phyloP scores from a whole-genome alignment of 768 basidiomycete genomes.

The Holtermannia corniformis region DNA sequence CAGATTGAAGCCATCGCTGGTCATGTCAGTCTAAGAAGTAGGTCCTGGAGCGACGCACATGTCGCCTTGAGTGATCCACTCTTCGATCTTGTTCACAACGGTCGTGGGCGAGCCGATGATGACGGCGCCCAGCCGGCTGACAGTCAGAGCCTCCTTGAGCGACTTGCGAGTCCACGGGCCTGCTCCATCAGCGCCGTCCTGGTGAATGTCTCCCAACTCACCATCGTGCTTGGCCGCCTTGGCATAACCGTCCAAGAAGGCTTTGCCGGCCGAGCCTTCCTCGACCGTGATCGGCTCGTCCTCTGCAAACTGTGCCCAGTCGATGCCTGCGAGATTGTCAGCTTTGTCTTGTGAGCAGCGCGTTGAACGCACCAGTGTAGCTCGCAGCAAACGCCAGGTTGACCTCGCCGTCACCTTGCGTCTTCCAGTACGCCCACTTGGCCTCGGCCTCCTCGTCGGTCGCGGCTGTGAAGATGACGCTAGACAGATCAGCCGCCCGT shows the following conservation, averaged over 20 bases:
- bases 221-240: neutral
- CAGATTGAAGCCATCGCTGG: neutral
- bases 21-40: neutral
- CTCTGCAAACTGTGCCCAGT: neutral
- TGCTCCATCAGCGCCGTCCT: no score
- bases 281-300: neutral
- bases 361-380: neutral
- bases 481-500: no score
- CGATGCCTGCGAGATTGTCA: no score
- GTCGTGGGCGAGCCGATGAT: neutral
- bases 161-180: neutral
- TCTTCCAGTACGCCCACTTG: neutral
- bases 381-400: neutral
- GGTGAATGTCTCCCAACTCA: neutral
- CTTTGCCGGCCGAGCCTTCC: neutral
- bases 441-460: slow-evolving; percentile 2
- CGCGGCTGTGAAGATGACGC: neutral
- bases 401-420: neutral
- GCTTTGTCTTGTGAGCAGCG: no score
- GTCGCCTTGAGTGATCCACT: neutral
- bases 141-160: neutral
- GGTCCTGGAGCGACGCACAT: neutral
- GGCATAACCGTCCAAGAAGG: neutral
- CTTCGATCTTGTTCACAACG: neutral
- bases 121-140: neutral